phyloP scores from a whole-genome alignment of 257 asterid species.

The Solanum bulbocastanum region DNA sequence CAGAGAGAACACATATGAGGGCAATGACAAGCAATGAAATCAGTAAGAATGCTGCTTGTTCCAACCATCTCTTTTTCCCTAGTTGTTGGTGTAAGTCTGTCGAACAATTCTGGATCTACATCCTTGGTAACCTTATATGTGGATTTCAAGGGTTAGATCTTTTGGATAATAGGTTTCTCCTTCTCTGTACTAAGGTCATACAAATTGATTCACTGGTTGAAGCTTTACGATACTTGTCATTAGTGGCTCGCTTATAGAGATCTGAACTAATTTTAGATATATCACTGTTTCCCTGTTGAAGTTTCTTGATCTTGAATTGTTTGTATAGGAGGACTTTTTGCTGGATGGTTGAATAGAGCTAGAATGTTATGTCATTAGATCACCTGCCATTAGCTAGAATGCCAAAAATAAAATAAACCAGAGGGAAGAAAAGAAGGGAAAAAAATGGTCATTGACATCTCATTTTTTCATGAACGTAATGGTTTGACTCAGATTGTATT shows the following conservation, averaged over 20 bases:
- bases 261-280: not conserved
- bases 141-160: not conserved
- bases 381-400: not conserved
- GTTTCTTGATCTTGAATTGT: not conserved
- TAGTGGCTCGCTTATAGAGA: not conserved
- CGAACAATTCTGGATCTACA: not conserved
- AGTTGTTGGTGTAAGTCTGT: conserved; percentile 2
- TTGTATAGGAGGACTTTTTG: not conserved
- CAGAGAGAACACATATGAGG: conserved; percentile 83
- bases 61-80: not conserved
- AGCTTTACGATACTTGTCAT: not conserved
- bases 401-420: not conserved
- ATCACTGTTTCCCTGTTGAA: not conserved
- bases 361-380: not conserved
- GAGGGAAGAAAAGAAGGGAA: not conserved
- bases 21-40: conserved; percentile 51
- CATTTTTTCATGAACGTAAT: not conserved
- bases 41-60: conserved; percentile 38
- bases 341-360: not conserved
- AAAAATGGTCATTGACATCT: not conserved
- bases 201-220: not conserved
- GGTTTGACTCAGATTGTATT: not conserved
- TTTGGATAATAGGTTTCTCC: not conserved
- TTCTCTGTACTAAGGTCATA: not conserved
- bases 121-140: not conserved